phyloP scores from a whole-genome alignment of 805 yeast genomes.

The Lachancea meyersii region DNA sequence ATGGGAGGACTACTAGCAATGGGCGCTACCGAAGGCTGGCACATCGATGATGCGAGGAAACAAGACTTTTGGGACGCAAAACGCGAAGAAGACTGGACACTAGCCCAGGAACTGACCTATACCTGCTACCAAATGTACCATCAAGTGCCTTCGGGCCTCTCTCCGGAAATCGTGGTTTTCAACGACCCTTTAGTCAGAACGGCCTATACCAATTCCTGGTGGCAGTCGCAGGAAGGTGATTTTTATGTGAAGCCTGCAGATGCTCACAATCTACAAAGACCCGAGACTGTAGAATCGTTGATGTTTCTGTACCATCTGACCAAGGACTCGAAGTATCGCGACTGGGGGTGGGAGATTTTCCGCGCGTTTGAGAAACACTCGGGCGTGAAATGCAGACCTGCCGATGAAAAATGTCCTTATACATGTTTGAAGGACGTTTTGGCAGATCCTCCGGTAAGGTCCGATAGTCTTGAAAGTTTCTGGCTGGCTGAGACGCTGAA shows the following conservation, averaged over 20 bases:
- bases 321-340: slow-evolving; percentile 71
- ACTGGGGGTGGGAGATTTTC: slow-evolving; percentile 87
- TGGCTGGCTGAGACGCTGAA: slow-evolving; percentile 94
- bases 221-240: slow-evolving; percentile 41
- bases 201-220: slow-evolving; percentile 26
- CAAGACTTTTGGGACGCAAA: slow-evolving; percentile 50
- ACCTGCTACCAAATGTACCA: slow-evolving; percentile 83
- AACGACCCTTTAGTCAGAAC: slow-evolving; percentile 47
- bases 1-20: slow-evolving; percentile 82
- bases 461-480: slow-evolving; percentile 82
- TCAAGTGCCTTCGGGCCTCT: slow-evolving; percentile 66
- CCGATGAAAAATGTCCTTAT: slow-evolving; percentile 36
- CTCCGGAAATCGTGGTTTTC: slow-evolving; percentile 88
- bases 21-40: slow-evolving; percentile 76
- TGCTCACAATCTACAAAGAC: slow-evolving; percentile 81
- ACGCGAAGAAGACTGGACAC: slow-evolving; percentile 55
- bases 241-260: slow-evolving; percentile 66
- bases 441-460: slow-evolving; percentile 41
- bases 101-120: slow-evolving; percentile 69
- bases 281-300: slow-evolving; percentile 87
- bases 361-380: slow-evolving; percentile 59
- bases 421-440: slow-evolving; percentile 66
- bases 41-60: slow-evolving; percentile 49
- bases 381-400: slow-evolving; percentile 38
- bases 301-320: slow-evolving; percentile 76